Evolutionary conservation across 768 basidiomycete species (phyloP).

Genomic region (Pleurotus giganteus): DNA sequence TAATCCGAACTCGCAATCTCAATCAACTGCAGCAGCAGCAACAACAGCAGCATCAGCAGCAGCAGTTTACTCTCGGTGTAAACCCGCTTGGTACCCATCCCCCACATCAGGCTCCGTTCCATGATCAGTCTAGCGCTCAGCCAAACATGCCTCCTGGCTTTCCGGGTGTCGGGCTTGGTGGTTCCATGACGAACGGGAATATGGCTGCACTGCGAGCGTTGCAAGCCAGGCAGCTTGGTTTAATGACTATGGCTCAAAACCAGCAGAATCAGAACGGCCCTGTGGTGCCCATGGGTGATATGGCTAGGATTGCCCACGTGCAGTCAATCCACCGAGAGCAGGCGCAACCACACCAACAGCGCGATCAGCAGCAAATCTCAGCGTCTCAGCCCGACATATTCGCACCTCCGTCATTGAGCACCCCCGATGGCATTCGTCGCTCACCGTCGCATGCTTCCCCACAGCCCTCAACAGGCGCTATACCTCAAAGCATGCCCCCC

Average conservation of each 20-base stretch:
- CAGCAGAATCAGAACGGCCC: slow-evolving; percentile 42
- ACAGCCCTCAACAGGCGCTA: slow-evolving; percentile 19
- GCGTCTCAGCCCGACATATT: slow-evolving; percentile 43
- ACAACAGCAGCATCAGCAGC: slow-evolving; percentile 30
- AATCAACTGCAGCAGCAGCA: slow-evolving; percentile 25
- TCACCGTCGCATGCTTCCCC: slow-evolving; percentile 43
- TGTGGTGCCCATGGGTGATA: slow-evolving; percentile 21
- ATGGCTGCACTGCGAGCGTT: slow-evolving; percentile 28
- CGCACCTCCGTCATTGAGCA: slow-evolving; percentile 39
- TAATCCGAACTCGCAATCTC: slow-evolving; percentile 22
- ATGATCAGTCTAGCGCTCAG: slow-evolving; percentile 31
- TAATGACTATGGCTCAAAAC: slow-evolving; percentile 43
- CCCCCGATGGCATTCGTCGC: slow-evolving; percentile 44
- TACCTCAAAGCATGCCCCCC: slow-evolving; percentile 4
- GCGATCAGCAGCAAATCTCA: slow-evolving; percentile 30
- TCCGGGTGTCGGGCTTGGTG: slow-evolving; percentile 29
- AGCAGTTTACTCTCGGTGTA: slow-evolving; percentile 39
- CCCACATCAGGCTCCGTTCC: slow-evolving; percentile 32
- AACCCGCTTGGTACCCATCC: slow-evolving; percentile 35
- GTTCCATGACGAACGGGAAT: slow-evolving; percentile 24
- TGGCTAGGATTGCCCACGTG: slow-evolving; percentile 1
- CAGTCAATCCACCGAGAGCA: slow-evolving; percentile 9
- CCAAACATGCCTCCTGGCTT: slow-evolving; percentile 33
- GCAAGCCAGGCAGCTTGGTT: slow-evolving; percentile 41
- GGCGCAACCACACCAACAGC: slow-evolving; percentile 16